These are phyloP conservation scores for Ceratobasidium theobromae DNA, from an alignment of 1,284 basidiomycete genomes.

Conservation along the genomic window DNA sequence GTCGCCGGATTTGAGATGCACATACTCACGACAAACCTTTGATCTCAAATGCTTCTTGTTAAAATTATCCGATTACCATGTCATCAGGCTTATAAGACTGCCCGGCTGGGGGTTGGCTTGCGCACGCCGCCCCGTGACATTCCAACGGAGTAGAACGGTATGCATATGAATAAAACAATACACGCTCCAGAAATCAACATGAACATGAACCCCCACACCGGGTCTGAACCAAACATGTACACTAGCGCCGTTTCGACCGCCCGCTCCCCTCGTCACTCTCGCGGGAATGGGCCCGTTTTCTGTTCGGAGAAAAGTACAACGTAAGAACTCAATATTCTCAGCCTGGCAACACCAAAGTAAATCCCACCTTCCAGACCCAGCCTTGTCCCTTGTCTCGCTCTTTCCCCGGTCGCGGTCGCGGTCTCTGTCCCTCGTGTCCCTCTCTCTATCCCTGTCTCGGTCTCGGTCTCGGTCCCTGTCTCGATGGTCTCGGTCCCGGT, in stretches of 20 bases:
- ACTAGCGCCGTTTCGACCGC: conserved; percentile 23
- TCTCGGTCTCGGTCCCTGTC: conserved; percentile 29
- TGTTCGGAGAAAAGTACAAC: not conserved
- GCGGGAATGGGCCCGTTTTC: conserved; percentile 27
- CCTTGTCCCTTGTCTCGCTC: conserved; percentile 28
- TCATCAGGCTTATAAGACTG: not conserved
- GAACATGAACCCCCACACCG: not conserved
- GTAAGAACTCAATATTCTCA: not conserved
- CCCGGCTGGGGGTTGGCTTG: too few relatives aligned
- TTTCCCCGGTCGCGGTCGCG: conserved; percentile 33
- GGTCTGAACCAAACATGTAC: not conserved
- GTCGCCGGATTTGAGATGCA: too few relatives aligned
- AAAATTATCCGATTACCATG: too few relatives aligned
- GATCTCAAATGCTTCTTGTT: too few relatives aligned
- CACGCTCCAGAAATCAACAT: not conserved
- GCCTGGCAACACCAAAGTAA: too few relatives aligned
- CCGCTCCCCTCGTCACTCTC: conserved; percentile 32
- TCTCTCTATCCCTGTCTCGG: conserved; percentile 30
- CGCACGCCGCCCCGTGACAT: not conserved
- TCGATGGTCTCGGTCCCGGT: conserved; percentile 25
- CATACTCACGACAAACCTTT: too few relatives aligned
- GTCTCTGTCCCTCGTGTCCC: conserved; percentile 33
- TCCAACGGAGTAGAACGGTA: conserved; percentile 16
- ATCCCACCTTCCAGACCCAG: conserved; percentile 21
- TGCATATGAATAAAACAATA: conserved; percentile 28